Evolutionary conservation across 2,329 filamentous ascomycete species (phyloP).

Genomic region (Penicillium psychrosexuale): DNA sequence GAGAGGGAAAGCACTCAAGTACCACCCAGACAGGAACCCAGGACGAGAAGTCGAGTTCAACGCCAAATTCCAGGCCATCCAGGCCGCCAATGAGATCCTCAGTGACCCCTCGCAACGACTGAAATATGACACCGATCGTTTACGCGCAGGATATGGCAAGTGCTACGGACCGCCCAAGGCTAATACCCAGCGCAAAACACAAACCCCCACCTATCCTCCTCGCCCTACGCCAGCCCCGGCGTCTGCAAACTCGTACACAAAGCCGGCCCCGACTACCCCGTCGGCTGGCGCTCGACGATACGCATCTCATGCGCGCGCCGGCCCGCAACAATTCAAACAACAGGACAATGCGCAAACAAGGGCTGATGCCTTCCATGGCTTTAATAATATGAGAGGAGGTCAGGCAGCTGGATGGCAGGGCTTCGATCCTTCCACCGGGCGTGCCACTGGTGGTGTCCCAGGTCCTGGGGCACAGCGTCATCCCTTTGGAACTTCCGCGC

Average conservation of each 20-base stretch:
- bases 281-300: constrained; percentile 42
- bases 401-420: constrained; percentile 36
- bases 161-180: constrained; percentile 31
- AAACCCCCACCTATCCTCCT: constrained; percentile 24
- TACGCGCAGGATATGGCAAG: constrained; percentile 48
- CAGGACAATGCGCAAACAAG: constrained; percentile 42
- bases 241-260: constrained; percentile 15
- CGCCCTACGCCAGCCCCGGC: constrained; percentile 26
- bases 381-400: constrained; percentile 44
- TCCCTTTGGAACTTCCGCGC: constrained; percentile 22
- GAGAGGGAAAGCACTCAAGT: constrained; percentile 65
- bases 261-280: constrained; percentile 27
- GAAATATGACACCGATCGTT: constrained; percentile 62
- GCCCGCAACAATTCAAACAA: constrained; percentile 38
- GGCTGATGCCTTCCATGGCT: constrained; percentile 45
- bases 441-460: constrained; percentile 21
- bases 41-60: constrained; percentile 77
- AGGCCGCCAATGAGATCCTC: constrained; percentile 78
- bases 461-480: constrained; percentile 19
- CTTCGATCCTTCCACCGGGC: constrained; percentile 41
- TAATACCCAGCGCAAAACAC: constrained; percentile 29
- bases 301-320: constrained; percentile 41
- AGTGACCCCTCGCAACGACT: constrained; percentile 56
- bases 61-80: constrained; percentile 79
- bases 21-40: constrained; percentile 85